Base-by-base conservation (phyloP, 2,329 filamentous ascomycete genomes). In the Exserohilum rostratum region DNA sequence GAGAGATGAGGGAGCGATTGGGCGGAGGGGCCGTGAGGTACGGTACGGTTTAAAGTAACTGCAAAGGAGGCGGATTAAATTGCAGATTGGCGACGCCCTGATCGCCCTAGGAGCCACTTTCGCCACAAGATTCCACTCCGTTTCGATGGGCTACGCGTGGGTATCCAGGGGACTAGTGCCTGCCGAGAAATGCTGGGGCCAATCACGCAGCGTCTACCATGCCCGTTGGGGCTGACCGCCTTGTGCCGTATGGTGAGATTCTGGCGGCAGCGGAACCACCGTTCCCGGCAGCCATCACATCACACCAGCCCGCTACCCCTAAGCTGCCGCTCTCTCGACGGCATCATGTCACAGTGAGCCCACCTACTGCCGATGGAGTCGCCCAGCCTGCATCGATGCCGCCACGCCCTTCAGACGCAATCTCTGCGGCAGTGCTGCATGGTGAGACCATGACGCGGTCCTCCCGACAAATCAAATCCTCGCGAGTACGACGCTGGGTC, bases 21-120 rank as follows among this genome's bases (percentile, higher is more conserved):
- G 22, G 53, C 43, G 52, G 51, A 42, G 59, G 54, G 52, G 61
- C 59, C 53, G 50, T 58, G 62, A 59, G 53, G 53, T 48, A 45
- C 45, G 58, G 53, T 48, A 45, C 45, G 58, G 55, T 25, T 55
- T 49, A 52, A 58, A 45, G 54, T 46, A 54, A 27, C 51, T 15
- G 65, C 58, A 61, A 54, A 62, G 63, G 67, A 67, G 67, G 67
- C 64, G 63, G 61, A 61, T 66, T 68, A 66, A 68, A 66, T 62
- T 67, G 61, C 58, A 67, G 60, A 61, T 59, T 57, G 64, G 57
- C 60, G 56, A 50, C 59, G 50, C 63, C 53, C 56, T 46, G 65
- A 69, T 67, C 63, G 56, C 51, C 61, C 45, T 51, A 52, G 53
- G 58, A 58, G 64, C 67, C 65, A 71, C 67, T 71, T 69, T 67